Evolutionary conservation across 306 rosid genomes (phyloP).

Genomic region (Gastrolobium villosum): DNA sequence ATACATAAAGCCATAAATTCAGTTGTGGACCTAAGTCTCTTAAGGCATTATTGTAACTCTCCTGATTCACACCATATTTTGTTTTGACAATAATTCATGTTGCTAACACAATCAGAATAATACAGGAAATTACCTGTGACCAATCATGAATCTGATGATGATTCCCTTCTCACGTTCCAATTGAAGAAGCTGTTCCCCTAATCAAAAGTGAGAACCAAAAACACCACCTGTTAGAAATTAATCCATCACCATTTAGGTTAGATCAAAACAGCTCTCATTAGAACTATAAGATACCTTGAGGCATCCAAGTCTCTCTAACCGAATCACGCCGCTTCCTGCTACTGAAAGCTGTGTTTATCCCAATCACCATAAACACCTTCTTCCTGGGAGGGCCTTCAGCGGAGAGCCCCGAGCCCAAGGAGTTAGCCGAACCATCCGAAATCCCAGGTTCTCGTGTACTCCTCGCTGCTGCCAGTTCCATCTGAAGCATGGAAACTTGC

Average conservation of each 20-base stretch:
- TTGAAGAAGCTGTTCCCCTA: slow-evolving; percentile 78
- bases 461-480: slow-evolving; percentile 76
- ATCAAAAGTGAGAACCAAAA: slow-evolving; percentile 22
- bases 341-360: slow-evolving; percentile 93
- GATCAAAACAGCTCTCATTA: neutral
- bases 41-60: neutral
- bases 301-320: slow-evolving; percentile 95
- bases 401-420: slow-evolving; percentile 38
- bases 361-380: slow-evolving; percentile 80
- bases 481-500: slow-evolving; percentile 76
- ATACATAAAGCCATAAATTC: slow-evolving; percentile 8
- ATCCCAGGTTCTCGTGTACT: slow-evolving; percentile 56
- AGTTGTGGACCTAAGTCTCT: neutral
- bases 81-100: slow-evolving; percentile 4
- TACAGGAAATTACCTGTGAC: slow-evolving; percentile 69
- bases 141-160: slow-evolving; percentile 84
- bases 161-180: slow-evolving; percentile 90
- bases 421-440: slow-evolving; percentile 48
- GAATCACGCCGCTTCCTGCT: slow-evolving; percentile 92
- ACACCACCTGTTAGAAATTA: slow-evolving; percentile 44
- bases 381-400: slow-evolving; percentile 51
- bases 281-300: slow-evolving; percentile 63
- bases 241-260: slow-evolving; percentile 14
- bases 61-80: neutral
- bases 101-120: slow-evolving; percentile 19